Evolutionary conservation across 2,329 filamentous ascomycete genomes (phyloP).

Genomic region (Botryosphaeria agaves): DNA sequence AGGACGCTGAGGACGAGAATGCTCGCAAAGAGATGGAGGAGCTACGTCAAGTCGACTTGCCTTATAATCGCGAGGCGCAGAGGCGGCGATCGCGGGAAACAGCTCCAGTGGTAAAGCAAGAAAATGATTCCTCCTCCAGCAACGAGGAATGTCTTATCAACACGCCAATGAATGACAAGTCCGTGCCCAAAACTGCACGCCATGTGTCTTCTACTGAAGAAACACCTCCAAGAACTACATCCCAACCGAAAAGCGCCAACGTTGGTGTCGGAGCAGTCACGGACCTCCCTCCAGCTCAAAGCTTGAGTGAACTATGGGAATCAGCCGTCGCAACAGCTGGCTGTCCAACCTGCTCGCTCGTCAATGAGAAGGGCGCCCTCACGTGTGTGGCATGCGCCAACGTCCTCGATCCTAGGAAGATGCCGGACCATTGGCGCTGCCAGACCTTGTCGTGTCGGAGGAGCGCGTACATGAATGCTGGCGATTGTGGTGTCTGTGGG

Average conservation of each 20-base stretch:
- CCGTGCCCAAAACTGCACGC: no score
- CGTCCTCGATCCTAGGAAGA: slow-evolving; percentile 39
- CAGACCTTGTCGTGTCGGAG: slow-evolving; percentile 34
- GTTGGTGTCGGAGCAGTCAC: no score
- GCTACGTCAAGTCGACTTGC: slow-evolving; percentile 31
- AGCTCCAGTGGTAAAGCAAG: neutral
- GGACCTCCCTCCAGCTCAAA: no score
- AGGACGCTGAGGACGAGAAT: slow-evolving; percentile 36
- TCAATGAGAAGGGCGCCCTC: slow-evolving; percentile 35
- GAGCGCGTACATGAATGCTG: slow-evolving; percentile 47
- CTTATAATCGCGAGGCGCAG: slow-evolving; percentile 2
- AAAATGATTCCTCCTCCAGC: neutral
- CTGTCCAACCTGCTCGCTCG: slow-evolving; percentile 52
- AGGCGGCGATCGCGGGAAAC: no score
- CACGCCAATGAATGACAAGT: no score
- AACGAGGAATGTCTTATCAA: neutral
- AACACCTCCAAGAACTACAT: no score
- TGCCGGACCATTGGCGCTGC: slow-evolving; percentile 48
- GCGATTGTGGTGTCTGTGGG: slow-evolving; percentile 52
- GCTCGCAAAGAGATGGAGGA: slow-evolving; percentile 49
- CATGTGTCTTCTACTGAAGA: no score
- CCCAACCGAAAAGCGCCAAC: no score
- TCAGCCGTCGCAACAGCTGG: no score
- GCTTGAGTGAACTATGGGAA: no score
- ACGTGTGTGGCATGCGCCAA: slow-evolving; percentile 56